Evolutionary conservation across 768 basidiomycete species (phyloP).

Genomic region (Favolaschia claudopus): DNA sequence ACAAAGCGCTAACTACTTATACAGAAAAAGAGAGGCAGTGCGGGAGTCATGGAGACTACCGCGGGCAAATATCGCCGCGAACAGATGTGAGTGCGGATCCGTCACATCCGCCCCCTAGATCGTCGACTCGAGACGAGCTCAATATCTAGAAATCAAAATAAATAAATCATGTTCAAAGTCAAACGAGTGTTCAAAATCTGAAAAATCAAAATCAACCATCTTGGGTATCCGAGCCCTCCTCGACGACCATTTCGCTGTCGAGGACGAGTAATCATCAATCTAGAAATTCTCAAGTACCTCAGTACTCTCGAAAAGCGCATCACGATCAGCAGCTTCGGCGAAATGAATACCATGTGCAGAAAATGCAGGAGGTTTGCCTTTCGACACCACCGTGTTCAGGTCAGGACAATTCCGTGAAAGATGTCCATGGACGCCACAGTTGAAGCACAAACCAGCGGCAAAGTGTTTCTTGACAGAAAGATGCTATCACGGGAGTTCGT

Average conservation of each 20-base stretch:
- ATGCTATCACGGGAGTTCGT: slow-evolving; percentile 1
- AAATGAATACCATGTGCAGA: slow-evolving; percentile 15
- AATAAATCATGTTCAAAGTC: too few species aligned
- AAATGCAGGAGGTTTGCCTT: slow-evolving; percentile 25
- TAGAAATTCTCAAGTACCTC: not conserved
- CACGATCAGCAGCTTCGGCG: not conserved
- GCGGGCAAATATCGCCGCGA: too few species aligned
- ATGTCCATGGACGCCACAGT: slow-evolving; percentile 37
- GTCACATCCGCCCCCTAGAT: slow-evolving; percentile 8
- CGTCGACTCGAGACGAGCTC: not conserved
- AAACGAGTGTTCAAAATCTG: not conserved
- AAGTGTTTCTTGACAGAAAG: not conserved
- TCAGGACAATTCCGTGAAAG: slow-evolving; percentile 38
- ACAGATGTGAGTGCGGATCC: too few species aligned
- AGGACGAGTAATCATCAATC: not conserved
- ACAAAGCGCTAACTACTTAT: too few species aligned
- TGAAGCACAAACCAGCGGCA: slow-evolving; percentile 36
- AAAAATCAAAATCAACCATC: not conserved
- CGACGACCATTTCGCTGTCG: not conserved
- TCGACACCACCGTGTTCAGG: slow-evolving; percentile 10
- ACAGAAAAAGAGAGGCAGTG: too few species aligned
- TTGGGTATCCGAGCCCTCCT: not conserved
- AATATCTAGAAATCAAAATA: too few species aligned
- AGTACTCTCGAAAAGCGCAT: not conserved
- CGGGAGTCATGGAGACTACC: too few species aligned